Evolutionary conservation across 352 stramenopile species (phyloP), one percentile per base, ranked within the genome.

Genomic region (Phytophthora tubulina): DNA sequence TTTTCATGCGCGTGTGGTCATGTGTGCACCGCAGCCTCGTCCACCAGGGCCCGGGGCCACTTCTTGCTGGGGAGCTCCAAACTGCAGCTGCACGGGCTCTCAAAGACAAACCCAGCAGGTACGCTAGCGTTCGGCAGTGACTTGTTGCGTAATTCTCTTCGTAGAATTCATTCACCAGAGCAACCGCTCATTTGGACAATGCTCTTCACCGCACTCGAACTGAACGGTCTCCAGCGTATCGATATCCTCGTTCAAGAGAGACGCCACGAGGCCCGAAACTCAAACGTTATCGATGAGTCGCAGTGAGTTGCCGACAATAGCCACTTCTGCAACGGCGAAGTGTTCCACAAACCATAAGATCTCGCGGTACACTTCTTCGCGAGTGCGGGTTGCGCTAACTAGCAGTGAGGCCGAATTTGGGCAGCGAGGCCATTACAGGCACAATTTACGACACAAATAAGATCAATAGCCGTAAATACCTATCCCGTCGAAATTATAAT

Each of bases 81-180:
- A 73, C 3, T 67, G 62, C 32, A 80, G 59, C 50, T 72, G 66
- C 15, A 72, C 36, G 10, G 45, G 53, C 5, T 80, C 73, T 33
- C 31, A 30, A 54, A 45, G n/a, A 17, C 31, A 55, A 72, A 67
- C 36, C 33, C 50, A 35, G 13, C 30, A 41, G 57, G n/a, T 2
- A 46, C 36, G 21, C 41, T 31, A 10, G 50, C 50, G 36, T 70
- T 89, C 2, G 77, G 83, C 0, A 86, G 88, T 30, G 85, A 93
- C 58, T 92, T 85, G 33, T 90, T 72, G 5, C 89, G 49, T 93
- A 95, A 65, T 92, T 90, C 46, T 94, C 87, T 53, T 86, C 87
- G 61, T 94, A 96, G 56, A 93, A 95, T 59, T 91, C 76, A 67
- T 96, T 92, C 15, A 94, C 83, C 49, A 96, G 70, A 15, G 80